A percentile compares a stretch with the other conserved stretches of the same genome.
phyloP scores from a whole-genome alignment of 2,329 filamentous ascomycete species.

The Nigrospora oryzae region DNA sequence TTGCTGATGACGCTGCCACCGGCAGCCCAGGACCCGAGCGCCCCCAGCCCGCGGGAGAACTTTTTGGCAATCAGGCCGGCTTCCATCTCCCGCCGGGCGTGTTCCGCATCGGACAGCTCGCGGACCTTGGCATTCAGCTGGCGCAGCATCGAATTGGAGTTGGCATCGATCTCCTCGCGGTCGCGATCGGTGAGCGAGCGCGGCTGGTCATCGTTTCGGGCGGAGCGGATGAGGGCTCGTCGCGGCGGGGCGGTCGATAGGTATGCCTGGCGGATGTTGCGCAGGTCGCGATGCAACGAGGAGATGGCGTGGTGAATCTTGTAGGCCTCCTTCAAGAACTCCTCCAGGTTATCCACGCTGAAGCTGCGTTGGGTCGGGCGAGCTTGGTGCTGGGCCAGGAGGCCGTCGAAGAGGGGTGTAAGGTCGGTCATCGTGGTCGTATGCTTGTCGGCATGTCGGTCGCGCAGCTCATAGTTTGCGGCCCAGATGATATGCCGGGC shows the following conservation, averaged over 20 bases:
- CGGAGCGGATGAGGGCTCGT: slow-evolving; percentile 37
- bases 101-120: slow-evolving; percentile 72
- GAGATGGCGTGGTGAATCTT: slow-evolving; percentile 86
- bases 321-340: slow-evolving; percentile 90
- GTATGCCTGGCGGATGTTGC: slow-evolving; percentile 80
- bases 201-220: slow-evolving; percentile 32
- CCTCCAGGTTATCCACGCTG: slow-evolving; percentile 55
- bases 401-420: slow-evolving; percentile 60
- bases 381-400: slow-evolving; percentile 52
- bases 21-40: slow-evolving; percentile 56
- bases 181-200: slow-evolving; percentile 68
- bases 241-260: slow-evolving; percentile 70
- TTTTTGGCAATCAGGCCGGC: slow-evolving; percentile 64
- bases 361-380: slow-evolving; percentile 34
- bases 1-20: slow-evolving; percentile 49
- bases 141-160: slow-evolving; percentile 76
- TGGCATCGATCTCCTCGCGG: slow-evolving; percentile 78
- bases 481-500: too few species aligned
- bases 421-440: slow-evolving; percentile 45
- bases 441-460: too few species aligned
- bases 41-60: slow-evolving; percentile 55
- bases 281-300: slow-evolving; percentile 72
- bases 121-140: slow-evolving; percentile 78
- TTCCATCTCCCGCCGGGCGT: slow-evolving; percentile 70
- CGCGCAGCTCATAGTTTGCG: too few species aligned